Conservation (phyloP, 768 basidiomycete genomes). For the Dioszegia hungarica region DNA sequence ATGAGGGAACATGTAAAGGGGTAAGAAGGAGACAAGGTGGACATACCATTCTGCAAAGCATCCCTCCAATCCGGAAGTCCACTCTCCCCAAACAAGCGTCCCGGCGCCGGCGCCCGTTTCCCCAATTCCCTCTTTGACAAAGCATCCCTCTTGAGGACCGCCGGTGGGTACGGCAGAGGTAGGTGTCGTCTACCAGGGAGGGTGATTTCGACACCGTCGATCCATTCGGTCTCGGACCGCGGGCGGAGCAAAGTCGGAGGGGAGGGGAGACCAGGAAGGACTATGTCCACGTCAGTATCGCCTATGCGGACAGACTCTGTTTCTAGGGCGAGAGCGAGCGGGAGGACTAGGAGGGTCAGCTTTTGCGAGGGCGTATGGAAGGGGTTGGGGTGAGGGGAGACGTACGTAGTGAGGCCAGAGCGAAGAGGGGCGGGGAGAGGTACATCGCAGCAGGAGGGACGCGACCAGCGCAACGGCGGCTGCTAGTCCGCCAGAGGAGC, state of each 20-base stretch:
- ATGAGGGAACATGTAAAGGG: no score
- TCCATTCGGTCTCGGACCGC: neutral
- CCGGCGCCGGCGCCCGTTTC: neutral
- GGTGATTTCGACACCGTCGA: neutral
- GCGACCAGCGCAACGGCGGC: no score
- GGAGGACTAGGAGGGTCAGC: neutral
- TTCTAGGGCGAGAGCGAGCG: neutral
- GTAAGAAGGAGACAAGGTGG: neutral
- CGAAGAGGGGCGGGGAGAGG: no score
- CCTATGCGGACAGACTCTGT: neutral
- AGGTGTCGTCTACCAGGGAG: neutral
- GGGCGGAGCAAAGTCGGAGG: no score
- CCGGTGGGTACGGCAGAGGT: neutral
- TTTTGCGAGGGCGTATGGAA: no score
- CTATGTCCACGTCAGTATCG: neutral
- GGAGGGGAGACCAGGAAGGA: constrained; percentile 1
- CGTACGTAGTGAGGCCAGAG: no score
- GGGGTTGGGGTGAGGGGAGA: no score
- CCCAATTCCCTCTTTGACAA: neutral
- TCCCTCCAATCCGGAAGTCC: neutral
- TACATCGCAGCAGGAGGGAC: no score
- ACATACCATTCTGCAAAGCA: constrained; percentile 6
- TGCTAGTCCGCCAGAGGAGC: no score
- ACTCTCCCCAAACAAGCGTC: neutral
- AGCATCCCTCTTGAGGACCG: neutral